Evolutionary conservation across 371 early-diverging fungal species (phyloP).

Genomic region (Mortierella sp.): DNA sequence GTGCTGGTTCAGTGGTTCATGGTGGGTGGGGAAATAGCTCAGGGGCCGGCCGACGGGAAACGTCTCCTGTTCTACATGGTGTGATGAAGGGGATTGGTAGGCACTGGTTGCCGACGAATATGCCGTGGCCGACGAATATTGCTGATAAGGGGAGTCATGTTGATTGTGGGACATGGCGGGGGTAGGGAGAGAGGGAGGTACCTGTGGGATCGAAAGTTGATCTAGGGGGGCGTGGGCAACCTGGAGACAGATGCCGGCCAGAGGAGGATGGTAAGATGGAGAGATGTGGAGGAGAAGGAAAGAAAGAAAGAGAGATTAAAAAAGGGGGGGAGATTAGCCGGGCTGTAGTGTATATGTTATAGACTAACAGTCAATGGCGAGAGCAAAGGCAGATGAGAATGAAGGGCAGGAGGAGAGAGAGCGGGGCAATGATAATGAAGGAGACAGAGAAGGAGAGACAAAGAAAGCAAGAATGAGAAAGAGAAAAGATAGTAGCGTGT

Average conservation of each 20-base stretch:
- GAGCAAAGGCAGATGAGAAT: no score
- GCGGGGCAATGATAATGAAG: neutral
- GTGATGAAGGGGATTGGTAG: neutral
- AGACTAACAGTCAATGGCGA: no score
- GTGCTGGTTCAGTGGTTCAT: conserved; percentile 44
- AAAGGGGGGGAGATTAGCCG: neutral
- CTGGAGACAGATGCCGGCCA: neutral
- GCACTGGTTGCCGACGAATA: neutral
- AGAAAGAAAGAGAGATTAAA: neutral
- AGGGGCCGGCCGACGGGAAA: conserved; percentile 43
- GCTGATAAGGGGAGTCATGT: no score
- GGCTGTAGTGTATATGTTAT: no score
- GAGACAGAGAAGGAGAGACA: neutral
- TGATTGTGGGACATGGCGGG: no score
- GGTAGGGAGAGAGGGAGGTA: no score
- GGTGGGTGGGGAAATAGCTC: conserved; percentile 48
- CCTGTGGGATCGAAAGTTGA: no score
- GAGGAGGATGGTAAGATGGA: no score
- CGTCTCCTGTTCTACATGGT: conserved; percentile 9
- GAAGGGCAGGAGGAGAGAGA: neutral
- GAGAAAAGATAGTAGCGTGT: no score
- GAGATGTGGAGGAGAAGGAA: neutral
- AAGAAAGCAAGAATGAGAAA: neutral
- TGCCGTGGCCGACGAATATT: neutral
- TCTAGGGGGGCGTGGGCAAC: neutral